Base-by-base conservation (phyloP, 1,139 yeast genomes). In the Blastobotrys serpentis region DNA sequence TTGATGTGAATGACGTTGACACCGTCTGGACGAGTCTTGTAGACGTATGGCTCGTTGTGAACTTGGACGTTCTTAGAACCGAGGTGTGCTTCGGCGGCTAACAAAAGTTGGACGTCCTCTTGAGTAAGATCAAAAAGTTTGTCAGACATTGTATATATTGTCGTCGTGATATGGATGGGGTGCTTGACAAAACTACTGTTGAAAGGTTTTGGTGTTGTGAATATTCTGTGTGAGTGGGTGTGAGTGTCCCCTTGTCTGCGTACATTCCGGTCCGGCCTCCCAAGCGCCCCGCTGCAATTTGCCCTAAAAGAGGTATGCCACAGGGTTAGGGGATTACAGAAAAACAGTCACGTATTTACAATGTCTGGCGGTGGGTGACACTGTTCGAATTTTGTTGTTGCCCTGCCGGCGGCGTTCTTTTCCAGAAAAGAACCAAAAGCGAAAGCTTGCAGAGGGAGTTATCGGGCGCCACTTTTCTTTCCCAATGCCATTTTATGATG, bases 31-130 rank as follows among this genome's bases (percentile, higher is more conserved):
- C 99, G 90, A 78, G 96, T 86, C 80, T 89, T 87, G 92, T 81
- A 88, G 70, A 94, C 96, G 86, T 94, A 94, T 76, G 96, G 92
- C 78, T 88, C 92, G 87, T 92, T 94, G 90, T 90, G 98, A 71
- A 89, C 95, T 81, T 92, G 97, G 75, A 92, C 95, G 88, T 94
- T 94, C 89, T 92, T 92, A 74, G 98, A 84, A 76, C 99, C 99
- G 77, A 92, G 86, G 84, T 94, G 99, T 71, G 86, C 92, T 88
- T 92, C 92, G 76, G 99, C 99, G 75, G 99, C 98, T 80, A 94
- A 85, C 79, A 94, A 85, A 76, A 92, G 88, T 84, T 92, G 94
- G 81, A 96, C 96, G 81, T 92, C 98, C 81, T 90, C 97, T 78
- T 94, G 90, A 76, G 97, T 69, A 55, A 69, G 68, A 73, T 79